Percentiles rank a stretch among this genome's conserved stretches.
Conservation (phyloP, 352 stramenopile species). For the Pythium chondricola region DNA sequence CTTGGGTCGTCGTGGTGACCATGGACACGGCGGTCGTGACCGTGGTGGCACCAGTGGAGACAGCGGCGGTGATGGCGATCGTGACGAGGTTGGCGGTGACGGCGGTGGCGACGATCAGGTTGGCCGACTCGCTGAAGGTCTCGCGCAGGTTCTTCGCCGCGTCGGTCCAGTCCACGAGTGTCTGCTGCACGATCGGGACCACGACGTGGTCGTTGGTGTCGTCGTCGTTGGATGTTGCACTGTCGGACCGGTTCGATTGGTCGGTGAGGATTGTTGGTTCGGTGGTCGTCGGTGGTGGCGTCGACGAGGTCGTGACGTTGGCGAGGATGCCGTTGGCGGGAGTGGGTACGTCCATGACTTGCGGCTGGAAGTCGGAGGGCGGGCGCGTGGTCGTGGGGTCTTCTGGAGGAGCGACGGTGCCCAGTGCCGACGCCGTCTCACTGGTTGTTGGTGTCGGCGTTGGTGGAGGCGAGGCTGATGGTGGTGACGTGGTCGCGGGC, state of each 20-base stretch:
- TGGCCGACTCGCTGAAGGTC: conserved; percentile 30
- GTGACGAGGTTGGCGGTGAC: conserved; percentile 47
- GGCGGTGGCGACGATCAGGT: conserved; percentile 47
- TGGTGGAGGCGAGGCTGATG: background rate
- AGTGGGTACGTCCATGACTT: background rate
- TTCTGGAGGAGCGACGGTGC: background rate
- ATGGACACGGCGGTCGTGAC: conserved; percentile 20
- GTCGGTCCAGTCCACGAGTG: conserved; percentile 15
- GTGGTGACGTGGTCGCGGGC: background rate
- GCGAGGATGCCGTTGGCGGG: background rate
- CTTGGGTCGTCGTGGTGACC: background rate
- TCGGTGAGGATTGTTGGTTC: background rate
- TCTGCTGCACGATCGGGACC: conserved; percentile 8
- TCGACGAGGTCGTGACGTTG: no score
- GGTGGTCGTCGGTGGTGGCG: background rate
- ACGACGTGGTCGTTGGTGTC: background rate
- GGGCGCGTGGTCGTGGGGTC: background rate
- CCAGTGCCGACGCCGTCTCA: background rate
- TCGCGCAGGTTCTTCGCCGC: conserved; percentile 19
- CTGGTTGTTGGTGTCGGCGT: background rate
- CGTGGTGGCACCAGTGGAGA: conserved; percentile 20
- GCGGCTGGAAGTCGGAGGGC: background rate
- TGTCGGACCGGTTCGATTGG: background rate
- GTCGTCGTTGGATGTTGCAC: background rate
- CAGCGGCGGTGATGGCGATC: conserved; percentile 35